phyloP scores from a whole-genome alignment of 2,329 filamentous ascomycete genomes.

The Trichoderma lentiforme region DNA sequence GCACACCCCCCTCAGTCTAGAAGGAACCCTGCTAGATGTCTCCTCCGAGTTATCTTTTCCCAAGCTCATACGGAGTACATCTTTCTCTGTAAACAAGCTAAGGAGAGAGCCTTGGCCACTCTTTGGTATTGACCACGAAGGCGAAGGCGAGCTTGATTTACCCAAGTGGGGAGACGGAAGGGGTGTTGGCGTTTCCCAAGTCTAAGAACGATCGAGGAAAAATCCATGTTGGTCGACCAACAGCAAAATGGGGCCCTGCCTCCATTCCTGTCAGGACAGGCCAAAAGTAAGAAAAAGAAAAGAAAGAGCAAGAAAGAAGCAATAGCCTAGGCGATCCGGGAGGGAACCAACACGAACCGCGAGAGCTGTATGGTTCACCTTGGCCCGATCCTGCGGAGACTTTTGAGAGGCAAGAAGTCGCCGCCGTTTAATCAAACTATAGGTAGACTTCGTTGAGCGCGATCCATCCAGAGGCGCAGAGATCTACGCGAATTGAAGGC shows the following conservation, averaged over 20 bases:
- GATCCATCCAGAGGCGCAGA: neutral
- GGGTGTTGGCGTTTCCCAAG: neutral
- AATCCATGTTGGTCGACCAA: conserved; percentile 1
- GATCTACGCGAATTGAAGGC: neutral
- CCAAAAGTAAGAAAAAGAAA: neutral
- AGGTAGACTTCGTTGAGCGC: neutral
- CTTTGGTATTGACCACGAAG: neutral
- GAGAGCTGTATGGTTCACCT: neutral
- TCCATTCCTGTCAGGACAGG: neutral
- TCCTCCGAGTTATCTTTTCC: neutral
- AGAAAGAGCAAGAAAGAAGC: neutral
- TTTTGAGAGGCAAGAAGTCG: neutral
- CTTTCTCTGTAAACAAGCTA: neutral
- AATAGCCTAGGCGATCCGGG: neutral
- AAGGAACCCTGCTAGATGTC: neutral
- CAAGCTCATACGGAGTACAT: conserved; percentile 14
- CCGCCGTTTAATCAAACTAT: conserved; percentile 7
- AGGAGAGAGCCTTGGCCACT: conserved; percentile 2
- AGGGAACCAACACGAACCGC: neutral
- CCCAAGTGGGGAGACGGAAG: conserved; percentile 4
- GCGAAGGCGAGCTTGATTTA: neutral
- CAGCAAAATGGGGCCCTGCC: neutral
- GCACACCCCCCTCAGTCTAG: neutral
- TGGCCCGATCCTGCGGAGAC: neutral
- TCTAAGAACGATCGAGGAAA: neutral